Conservation (phyloP, 768 basidiomycete species). For the Boletus rubropictus region DNA sequence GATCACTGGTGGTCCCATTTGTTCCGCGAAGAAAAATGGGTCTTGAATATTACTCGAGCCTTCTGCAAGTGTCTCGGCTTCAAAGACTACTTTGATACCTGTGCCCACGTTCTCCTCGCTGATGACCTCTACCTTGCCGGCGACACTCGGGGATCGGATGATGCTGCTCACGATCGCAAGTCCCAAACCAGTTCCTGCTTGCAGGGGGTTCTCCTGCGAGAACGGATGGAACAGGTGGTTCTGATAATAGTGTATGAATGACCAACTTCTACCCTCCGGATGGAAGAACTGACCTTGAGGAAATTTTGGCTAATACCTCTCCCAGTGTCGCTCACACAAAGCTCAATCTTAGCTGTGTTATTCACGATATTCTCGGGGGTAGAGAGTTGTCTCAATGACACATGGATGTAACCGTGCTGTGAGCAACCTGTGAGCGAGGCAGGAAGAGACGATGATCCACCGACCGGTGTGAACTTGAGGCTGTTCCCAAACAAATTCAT, state of each 20-base stretch:
- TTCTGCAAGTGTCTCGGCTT: conserved; percentile 55
- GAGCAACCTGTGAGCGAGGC: conserved; percentile 3
- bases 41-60: conserved; percentile 37
- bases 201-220: conserved; percentile 92
- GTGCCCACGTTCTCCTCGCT: conserved; percentile 88
- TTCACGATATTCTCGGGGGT: conserved; percentile 46
- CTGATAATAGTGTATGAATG: conserved; percentile 30
- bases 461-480: conserved; percentile 82
- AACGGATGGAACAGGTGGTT: conserved; percentile 97
- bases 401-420: conserved; percentile 85
- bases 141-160: conserved; percentile 75
- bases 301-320: conserved; percentile 96
- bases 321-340: conserved; percentile 83
- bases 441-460: conserved; percentile 19
- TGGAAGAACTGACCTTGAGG: conserved; percentile 53
- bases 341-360: conserved; percentile 67
- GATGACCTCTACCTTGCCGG: conserved; percentile 91
- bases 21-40: conserved; percentile 41
- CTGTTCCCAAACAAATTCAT: conserved; percentile 97
- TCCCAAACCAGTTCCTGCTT: conserved; percentile 89
- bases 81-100: conserved; percentile 83
- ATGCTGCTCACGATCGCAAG: conserved; percentile 95
- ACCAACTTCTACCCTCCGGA: neutral
- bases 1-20: conserved; percentile 43
- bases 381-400: conserved; percentile 71